phyloP scores from a whole-genome alignment of 345 rosid species.

The Linum trigynum region DNA sequence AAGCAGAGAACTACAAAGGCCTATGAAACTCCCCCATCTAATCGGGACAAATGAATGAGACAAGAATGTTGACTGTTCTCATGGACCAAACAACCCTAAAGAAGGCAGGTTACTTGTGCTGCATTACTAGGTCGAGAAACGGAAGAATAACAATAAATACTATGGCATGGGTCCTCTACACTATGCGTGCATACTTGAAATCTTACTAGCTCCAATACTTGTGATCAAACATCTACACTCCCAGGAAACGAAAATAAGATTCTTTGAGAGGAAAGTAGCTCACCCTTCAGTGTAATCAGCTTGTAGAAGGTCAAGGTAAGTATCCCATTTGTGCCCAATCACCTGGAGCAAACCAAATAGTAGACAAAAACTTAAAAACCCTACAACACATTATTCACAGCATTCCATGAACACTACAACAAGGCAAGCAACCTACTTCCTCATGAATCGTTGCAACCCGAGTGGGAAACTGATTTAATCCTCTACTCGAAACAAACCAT shows the following conservation, averaged over 20 bases:
- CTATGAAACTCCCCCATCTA: too few species aligned
- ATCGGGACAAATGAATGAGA: too few species aligned
- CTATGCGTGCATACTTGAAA: too few species aligned
- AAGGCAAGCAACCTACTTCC: background rate
- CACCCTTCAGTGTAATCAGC: slow-evolving; percentile 69
- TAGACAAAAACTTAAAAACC: slow-evolving; percentile 2
- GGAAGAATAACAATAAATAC: too few species aligned
- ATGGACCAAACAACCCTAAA: too few species aligned
- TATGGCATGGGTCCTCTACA: too few species aligned
- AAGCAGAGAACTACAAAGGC: too few species aligned
- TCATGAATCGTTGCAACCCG: background rate
- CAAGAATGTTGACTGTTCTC: too few species aligned
- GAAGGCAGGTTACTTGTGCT: too few species aligned
- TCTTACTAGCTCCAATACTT: background rate
- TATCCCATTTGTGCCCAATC: slow-evolving; percentile 74
- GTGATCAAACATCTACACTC: background rate
- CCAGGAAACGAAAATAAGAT: background rate
- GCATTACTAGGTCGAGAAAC: too few species aligned
- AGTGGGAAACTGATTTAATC: too few species aligned
- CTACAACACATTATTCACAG: background rate
- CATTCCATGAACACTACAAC: background rate
- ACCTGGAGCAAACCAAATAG: slow-evolving; percentile 29
- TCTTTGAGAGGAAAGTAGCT: background rate
- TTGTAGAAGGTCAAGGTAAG: slow-evolving; percentile 68
- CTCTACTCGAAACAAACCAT: too few species aligned